phyloP scores from a whole-genome alignment of 208 protist species.

The Acanthamoeba polyphaga region DNA sequence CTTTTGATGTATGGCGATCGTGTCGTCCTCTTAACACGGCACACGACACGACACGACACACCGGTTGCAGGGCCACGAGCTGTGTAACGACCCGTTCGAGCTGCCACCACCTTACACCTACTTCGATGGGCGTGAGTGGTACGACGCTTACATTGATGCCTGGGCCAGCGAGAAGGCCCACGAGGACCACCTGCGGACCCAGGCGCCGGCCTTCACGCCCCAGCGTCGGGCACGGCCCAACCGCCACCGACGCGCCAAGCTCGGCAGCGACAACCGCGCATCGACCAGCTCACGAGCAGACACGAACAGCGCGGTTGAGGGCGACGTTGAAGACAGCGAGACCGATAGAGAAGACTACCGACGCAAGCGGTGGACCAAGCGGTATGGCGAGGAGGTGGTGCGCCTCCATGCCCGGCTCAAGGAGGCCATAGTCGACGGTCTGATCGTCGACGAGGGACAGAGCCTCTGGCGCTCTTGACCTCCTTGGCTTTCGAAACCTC shows the following conservation, averaged over 20 bases:
- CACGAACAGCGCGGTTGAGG: background rate
- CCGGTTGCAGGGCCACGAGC: background rate
- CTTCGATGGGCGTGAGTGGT: conserved; percentile 3
- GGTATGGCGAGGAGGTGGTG: background rate
- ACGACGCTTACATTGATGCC: background rate
- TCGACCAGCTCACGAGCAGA: background rate
- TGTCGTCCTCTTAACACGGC: background rate
- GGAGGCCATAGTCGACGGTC: background rate
- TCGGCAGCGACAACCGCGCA: background rate
- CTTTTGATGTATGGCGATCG: background rate
- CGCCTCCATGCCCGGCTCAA: background rate
- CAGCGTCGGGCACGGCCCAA: background rate
- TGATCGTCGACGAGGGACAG: background rate
- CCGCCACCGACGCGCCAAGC: background rate
- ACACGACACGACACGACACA: too few species aligned
- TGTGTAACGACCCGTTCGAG: background rate
- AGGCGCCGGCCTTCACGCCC: background rate
- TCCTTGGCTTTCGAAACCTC: too few species aligned
- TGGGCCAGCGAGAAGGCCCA: background rate
- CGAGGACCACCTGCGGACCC: background rate
- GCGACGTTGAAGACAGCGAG: background rate
- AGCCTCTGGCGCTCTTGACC: background rate
- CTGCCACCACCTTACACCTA: background rate
- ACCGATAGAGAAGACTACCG: background rate
- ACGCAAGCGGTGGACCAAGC: background rate